These are phyloP conservation scores for Candolleomyces aberdarensis DNA, from an alignment of 768 basidiomycete species.

Conservation along the genomic window DNA sequence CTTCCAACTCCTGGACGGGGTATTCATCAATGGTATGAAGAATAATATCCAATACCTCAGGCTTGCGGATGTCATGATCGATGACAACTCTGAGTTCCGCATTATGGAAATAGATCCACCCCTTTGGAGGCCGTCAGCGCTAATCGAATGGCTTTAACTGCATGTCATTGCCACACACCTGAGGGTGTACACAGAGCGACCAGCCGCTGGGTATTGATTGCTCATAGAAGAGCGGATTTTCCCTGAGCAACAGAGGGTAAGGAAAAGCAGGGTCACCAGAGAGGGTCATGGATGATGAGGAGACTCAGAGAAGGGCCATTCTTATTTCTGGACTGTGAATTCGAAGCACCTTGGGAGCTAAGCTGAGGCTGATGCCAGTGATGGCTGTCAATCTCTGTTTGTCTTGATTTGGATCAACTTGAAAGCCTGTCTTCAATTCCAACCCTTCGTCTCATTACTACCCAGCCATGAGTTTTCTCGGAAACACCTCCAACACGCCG, in stretches of 20 bases:
- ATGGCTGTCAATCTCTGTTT: neutral
- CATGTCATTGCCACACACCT: constrained; percentile 18
- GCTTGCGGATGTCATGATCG: constrained; percentile 49
- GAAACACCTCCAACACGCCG: neutral
- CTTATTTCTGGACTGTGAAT: neutral
- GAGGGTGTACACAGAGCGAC: constrained; percentile 40
- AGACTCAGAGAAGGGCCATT: neutral
- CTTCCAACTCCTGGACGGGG: constrained; percentile 27
- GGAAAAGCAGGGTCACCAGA: neutral
- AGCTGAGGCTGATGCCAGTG: neutral
- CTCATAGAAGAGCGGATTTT: constrained; percentile 11
- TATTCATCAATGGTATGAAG: constrained; percentile 25
- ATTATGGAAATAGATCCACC: constrained; percentile 52
- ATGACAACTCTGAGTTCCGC: constrained; percentile 36
- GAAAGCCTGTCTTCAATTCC: neutral
- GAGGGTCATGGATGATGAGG: neutral
- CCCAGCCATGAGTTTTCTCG: neutral
- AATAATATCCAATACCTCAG: constrained; percentile 26
- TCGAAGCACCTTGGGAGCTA: neutral
- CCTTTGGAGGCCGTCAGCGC: constrained; percentile 24
- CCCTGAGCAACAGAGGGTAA: neutral
- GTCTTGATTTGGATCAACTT: neutral
- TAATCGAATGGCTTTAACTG: neutral
- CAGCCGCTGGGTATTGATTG: constrained; percentile 25
- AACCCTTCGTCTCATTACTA: neutral